A percentile compares a stretch with the other conserved stretches of the same genome.
Conservation (phyloP, 495 filamentous ascomycete genomes). For the Pyrenula aspistea region DNA sequence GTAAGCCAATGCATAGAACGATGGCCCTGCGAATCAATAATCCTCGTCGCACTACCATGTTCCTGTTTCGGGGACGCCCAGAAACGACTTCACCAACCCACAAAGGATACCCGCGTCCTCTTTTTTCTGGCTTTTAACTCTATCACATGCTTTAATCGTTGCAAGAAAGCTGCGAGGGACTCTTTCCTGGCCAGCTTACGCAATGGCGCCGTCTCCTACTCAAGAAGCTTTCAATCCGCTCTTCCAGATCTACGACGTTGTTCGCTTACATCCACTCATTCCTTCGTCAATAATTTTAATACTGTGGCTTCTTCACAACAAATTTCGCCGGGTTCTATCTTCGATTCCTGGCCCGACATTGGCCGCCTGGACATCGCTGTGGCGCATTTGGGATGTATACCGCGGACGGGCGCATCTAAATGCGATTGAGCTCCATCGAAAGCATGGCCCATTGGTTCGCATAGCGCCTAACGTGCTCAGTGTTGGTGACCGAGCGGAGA, state of each 20-base stretch:
- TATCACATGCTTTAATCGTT: too few species aligned
- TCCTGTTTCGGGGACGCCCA: too few species aligned
- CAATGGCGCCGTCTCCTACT: background rate
- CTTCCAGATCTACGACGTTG: background rate
- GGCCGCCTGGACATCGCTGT: background rate
- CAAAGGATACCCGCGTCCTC: too few species aligned
- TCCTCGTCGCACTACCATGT: too few species aligned
- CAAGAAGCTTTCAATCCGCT: background rate
- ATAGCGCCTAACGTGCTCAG: background rate
- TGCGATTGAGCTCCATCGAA: background rate
- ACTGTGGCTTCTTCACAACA: background rate
- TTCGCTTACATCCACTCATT: background rate
- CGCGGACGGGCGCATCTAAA: background rate
- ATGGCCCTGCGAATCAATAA: too few species aligned
- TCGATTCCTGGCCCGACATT: background rate
- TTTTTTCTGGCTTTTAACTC: too few species aligned
- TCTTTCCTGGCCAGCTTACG: background rate
- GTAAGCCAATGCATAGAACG: too few species aligned
- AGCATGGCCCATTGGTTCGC: background rate
- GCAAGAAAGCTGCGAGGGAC: too few species aligned
- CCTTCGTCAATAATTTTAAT: background rate
- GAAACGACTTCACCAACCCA: too few species aligned
- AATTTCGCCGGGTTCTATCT: background rate
- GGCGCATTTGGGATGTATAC: background rate
- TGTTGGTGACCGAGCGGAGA: background rate